Conservation (phyloP, 1,139 yeast genomes). For the Suhomyces panamericanus region DNA sequence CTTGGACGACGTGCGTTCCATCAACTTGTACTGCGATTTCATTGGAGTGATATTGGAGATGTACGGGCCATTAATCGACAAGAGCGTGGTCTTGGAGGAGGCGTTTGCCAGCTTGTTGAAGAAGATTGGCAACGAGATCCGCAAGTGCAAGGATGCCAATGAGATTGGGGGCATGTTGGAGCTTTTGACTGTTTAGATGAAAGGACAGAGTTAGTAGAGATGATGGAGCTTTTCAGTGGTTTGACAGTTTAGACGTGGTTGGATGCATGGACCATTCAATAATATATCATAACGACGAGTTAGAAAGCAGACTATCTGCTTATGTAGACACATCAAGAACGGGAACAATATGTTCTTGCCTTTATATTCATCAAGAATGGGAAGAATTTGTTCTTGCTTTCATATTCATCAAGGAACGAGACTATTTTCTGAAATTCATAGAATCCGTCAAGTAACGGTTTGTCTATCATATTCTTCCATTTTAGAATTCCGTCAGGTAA, state of each 20-base stretch:
- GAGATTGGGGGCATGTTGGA: constrained; percentile 93
- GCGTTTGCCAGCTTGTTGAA: constrained; percentile 59
- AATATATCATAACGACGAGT: not conserved
- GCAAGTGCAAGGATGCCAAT: constrained; percentile 82
- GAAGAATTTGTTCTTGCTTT: no score
- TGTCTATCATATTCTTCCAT: not conserved
- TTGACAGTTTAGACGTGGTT: not conserved
- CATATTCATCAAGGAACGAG: no score
- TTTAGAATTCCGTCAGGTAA: no score
- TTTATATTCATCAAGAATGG: no score
- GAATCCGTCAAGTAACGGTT: no score
- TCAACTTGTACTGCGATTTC: constrained; percentile 78
- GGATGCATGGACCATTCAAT: not conserved
- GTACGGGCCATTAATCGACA: constrained; percentile 71
- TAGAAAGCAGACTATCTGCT: no score
- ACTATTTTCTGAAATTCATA: no score
- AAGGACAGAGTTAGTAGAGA: no score
- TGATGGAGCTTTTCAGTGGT: no score
- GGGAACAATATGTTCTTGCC: no score
- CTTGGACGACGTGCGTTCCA: constrained; percentile 78
- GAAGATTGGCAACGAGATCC: constrained; percentile 66
- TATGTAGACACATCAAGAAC: no score
- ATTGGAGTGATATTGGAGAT: constrained; percentile 77
- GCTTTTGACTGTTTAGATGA: constrained; percentile 52
- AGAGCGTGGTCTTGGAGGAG: constrained; percentile 78